phyloP scores from a whole-genome alignment of 345 rosid genomes.

The Ailanthus altissimus region DNA sequence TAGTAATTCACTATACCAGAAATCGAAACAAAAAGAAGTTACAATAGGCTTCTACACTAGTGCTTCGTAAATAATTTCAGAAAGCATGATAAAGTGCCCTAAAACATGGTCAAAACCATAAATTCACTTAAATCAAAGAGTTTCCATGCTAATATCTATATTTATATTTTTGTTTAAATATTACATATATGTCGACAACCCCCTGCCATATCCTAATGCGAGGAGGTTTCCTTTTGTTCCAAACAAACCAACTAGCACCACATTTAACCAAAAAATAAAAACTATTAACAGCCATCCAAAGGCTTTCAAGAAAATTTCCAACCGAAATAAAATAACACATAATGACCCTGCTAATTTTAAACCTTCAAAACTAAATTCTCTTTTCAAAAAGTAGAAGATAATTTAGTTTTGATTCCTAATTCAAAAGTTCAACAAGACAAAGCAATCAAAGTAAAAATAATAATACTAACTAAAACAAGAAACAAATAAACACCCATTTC shows the following conservation, averaged over 20 bases:
- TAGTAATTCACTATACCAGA: constrained; percentile 63
- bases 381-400: neutral
- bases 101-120: constrained; percentile 4
- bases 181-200: too few species aligned
- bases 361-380: neutral
- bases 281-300: neutral
- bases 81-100: neutral
- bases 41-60: neutral
- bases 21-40: neutral
- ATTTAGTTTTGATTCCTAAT: neutral
- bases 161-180: too few species aligned
- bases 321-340: neutral
- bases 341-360: neutral
- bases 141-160: neutral
- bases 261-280: too few species aligned
- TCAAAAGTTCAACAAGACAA: neutral
- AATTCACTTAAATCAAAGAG: neutral
- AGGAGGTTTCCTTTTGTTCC: too few species aligned
- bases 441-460: neutral
- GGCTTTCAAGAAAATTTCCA: neutral
- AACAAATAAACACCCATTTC: neutral
- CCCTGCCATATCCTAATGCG: neutral
- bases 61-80: neutral
- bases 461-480: constrained; percentile 1
- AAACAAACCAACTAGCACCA: too few species aligned